These are phyloP conservation scores for Verticillium albo-atrum DNA, from an alignment of 2,329 filamentous ascomycete species.

Conservation along the genomic window DNA sequence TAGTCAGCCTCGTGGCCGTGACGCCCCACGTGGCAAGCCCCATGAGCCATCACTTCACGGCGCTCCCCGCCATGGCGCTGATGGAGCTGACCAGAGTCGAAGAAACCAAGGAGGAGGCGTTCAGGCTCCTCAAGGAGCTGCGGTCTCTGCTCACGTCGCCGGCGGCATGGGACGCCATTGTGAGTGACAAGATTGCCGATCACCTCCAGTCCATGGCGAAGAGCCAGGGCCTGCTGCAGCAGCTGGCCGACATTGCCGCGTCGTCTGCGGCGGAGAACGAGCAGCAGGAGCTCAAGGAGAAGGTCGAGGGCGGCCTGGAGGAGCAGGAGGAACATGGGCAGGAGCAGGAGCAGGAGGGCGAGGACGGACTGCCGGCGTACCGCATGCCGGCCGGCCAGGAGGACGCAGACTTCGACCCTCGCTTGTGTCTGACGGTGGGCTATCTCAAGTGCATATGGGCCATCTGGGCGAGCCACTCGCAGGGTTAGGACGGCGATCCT, in stretches of 20 bases:
- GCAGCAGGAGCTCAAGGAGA: not conserved
- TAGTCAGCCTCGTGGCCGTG: conserved; percentile 52
- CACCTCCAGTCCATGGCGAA: conserved; percentile 31
- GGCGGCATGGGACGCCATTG: conserved; percentile 48
- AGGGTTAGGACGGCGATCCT: conserved; percentile 8
- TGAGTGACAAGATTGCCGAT: conserved; percentile 48
- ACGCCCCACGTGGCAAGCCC: conserved; percentile 55
- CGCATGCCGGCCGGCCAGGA: conserved; percentile 27
- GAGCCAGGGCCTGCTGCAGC: conserved; percentile 51
- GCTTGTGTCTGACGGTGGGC: conserved; percentile 29
- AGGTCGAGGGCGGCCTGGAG: not conserved
- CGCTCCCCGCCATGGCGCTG: conserved; percentile 56
- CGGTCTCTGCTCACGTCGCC: conserved; percentile 47
- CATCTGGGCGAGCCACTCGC: conserved; percentile 8
- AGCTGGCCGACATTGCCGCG: conserved; percentile 53
- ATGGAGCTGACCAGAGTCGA: conserved; percentile 53
- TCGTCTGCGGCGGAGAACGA: conserved; percentile 9
- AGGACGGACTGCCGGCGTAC: not conserved
- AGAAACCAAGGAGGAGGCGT: conserved; percentile 52
- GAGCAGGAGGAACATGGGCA: not conserved
- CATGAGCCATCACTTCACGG: conserved; percentile 63
- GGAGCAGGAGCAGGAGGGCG: conserved; percentile 10
- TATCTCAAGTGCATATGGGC: conserved; percentile 25
- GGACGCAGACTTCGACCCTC: conserved; percentile 36
- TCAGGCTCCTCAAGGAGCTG: conserved; percentile 50